Base-by-base conservation (phyloP, 176 grass and related monocot species). In the Hyparrhenia diplandra region DNA sequence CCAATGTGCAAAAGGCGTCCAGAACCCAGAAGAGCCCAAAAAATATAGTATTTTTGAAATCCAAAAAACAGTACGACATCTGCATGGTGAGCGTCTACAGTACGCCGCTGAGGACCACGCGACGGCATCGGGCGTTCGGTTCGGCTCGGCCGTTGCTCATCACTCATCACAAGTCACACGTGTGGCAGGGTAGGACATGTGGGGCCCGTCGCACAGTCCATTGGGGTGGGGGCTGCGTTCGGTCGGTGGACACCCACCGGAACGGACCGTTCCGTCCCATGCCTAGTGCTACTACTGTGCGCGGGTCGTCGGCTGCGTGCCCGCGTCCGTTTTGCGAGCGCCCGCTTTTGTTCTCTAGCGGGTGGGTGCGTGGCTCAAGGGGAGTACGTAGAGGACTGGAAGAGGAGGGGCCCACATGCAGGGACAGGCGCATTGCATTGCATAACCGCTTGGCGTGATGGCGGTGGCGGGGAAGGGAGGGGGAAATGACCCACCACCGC, bases 31-130 rank as follows among this genome's bases (percentile, higher is more conserved):
- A 51, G 61, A 47, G n/a, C 23, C 46, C 34, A 12, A 39, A 35
- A 43, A 76, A 42, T 1, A 5, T n/a, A n/a, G n/a, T n/a, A n/a
- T n/a, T 7, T n/a, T 10, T 40, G 6, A 37, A 58, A 8, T 17
- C 13, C n/a, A n/a, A 6, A 6, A 8, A 1, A n/a, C 49, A n/a
- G 17, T 13, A 28, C 43, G 66, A 25, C 67, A 13, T 2, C 2
- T 55, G 75, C 58, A 4, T 47, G 69, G 61, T 34, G 74, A 37
- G 59, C 60, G 68, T 51, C 69, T 20, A 80, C 47, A 59, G 61
- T 41, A 21, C 51, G 17, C 76, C 49, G 5, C 4, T 4, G 34
- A 5, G 27, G 71, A 11, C 25, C 45, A 21, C 42, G 37, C 6
- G 16, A 57, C 52, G 52, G 52, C 52, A 55, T 55, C 52, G 52